Percentiles rank a stretch among this genome's conserved stretches.
phyloP scores from a whole-genome alignment of 2,329 filamentous ascomycete species.

The Xylariaceae sp. region DNA sequence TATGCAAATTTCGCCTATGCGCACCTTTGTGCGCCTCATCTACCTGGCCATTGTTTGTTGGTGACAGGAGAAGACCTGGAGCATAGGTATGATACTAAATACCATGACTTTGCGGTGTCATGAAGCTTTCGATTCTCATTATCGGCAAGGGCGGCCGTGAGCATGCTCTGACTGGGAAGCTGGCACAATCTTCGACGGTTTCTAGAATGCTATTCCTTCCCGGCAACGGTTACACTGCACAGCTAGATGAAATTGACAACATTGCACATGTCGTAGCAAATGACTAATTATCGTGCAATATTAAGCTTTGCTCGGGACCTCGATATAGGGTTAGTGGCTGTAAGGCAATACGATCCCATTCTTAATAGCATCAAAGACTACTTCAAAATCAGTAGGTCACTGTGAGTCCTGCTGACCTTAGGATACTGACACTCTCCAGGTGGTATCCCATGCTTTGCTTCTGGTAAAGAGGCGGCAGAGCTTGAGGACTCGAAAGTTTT shows the following conservation, averaged over 20 bases:
- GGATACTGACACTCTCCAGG: constrained; percentile 21
- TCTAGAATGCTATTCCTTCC: constrained; percentile 46
- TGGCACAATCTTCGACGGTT: constrained; percentile 60
- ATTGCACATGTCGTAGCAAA: constrained; percentile 62
- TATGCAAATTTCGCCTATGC: no score
- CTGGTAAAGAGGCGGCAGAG: constrained; percentile 61
- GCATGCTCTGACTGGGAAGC: constrained; percentile 72
- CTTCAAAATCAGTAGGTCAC: constrained; percentile 42
- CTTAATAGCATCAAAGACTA: constrained; percentile 70
- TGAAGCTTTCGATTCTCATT: constrained; percentile 46
- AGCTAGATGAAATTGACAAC: not conserved
- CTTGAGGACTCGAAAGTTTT: constrained; percentile 79
- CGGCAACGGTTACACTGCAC: no score
- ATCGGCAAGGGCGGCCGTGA: constrained; percentile 73
- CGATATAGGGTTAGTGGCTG: not conserved
- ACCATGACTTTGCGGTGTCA: no score
- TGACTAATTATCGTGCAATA: not conserved
- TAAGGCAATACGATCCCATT: constrained; percentile 40
- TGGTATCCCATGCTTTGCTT: constrained; percentile 64
- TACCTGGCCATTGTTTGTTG: no score
- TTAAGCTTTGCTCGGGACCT: not conserved
- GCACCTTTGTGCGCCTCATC: no score
- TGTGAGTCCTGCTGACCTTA: not conserved
- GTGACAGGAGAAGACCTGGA: no score
- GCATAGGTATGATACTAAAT: no score